Base-by-base conservation (phyloP, 106 monocot species). In the Agapanthus africanus region DNA sequence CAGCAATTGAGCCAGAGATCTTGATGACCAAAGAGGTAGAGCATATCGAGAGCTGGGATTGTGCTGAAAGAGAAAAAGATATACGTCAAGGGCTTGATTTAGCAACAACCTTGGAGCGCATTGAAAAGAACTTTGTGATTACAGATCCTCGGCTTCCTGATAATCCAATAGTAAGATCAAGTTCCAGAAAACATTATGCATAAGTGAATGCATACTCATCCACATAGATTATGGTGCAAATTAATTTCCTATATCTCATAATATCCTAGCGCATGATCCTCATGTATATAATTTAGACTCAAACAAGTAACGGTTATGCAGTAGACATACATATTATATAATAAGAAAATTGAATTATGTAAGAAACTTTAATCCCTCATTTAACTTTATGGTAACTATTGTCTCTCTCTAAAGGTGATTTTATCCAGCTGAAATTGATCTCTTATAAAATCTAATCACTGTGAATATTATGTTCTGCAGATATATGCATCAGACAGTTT, bases 61-160 rank as follows among this genome's bases (percentile, higher is more conserved):
- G 59, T 78, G 67, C 63, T 3, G 91, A 91, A 39, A 89, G 88
- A 77, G 89, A 87, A 64, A 89, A 75, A 70, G 86, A 89, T 65
- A 86, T 92, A 70, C 79, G 95, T 28, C 95, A 97, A 84, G 95
- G 80, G 74, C 82, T 97, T 73, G 95, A 97, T 77, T 74, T 91
- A 66, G 95, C 95, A 63, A 97, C 95, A 64, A 97, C 95, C 56
- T 66, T 97, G 74, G 95, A 97, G 46, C 95, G 95, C 11, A 97
- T 97, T 34, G 95, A 92, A 70, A 97, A 92, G 79, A 97, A 92
- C 64, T 91, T 97, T 83, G 95, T 97, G 39, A 97, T 97, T 60
- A 80, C 95, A 59, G 95, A 97, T 88, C 95, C 95, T 66, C 86
- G 95, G 56, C 76, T 97, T 74, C 95, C 91, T 32, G 95, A 97